These are phyloP conservation scores for Pseudoturritis turrita DNA, from an alignment of 345 rosid genomes.

Conservation along the genomic window DNA sequence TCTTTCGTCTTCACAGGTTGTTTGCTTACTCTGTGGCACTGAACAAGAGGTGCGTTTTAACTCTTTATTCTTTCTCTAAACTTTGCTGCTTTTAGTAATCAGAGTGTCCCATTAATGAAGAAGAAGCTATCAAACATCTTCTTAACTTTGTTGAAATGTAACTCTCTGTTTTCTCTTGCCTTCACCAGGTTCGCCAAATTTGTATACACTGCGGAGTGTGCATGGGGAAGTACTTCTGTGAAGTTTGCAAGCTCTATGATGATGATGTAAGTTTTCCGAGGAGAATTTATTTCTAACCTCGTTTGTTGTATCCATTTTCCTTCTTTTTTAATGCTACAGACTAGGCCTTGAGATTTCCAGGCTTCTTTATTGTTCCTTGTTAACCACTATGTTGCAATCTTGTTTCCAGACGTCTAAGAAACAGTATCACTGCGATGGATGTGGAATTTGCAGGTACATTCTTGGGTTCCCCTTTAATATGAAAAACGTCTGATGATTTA, in stretches of 20 bases:
- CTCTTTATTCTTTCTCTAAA: background rate
- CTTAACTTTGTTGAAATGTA: background rate
- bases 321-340: background rate
- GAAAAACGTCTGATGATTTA: background rate
- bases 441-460: constrained; percentile 92
- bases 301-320: background rate
- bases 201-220: constrained; percentile 80
- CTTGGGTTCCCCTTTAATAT: background rate
- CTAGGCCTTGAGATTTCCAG: background rate
- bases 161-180: constrained; percentile 13
- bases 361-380: background rate
- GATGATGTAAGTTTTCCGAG: constrained; percentile 63
- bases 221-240: constrained; percentile 80
- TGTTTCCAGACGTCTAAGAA: constrained; percentile 61
- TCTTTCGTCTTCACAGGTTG: constrained; percentile 39
- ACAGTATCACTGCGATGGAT: constrained; percentile 82
- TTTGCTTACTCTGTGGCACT: constrained; percentile 78
- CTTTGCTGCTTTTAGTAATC: background rate
- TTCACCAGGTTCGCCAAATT: constrained; percentile 53
- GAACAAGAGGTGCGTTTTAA: constrained; percentile 67
- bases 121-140: background rate
- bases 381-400: constrained; percentile 8
- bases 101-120: background rate
- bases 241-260: constrained; percentile 73
- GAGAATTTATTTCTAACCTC: background rate